Conservation (phyloP, 2,329 filamentous ascomycete species). For the Monosporascus sp. region DNA sequence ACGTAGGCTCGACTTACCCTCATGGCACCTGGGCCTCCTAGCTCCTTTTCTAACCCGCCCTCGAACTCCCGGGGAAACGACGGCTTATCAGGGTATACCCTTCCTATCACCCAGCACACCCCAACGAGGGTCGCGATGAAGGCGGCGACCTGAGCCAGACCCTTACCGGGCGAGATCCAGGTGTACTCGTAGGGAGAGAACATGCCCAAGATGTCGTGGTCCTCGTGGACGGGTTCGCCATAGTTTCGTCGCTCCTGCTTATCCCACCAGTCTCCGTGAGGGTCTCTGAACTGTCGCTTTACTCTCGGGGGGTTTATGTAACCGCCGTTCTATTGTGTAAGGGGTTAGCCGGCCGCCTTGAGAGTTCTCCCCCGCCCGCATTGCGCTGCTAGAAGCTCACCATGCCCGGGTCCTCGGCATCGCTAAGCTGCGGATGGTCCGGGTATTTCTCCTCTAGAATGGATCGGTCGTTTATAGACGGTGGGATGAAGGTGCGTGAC, state of each 20-base stretch:
- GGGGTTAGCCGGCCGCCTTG: slow-evolving; percentile 12
- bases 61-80: slow-evolving; percentile 67
- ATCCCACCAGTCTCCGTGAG: slow-evolving; percentile 93
- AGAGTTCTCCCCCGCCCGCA: neutral
- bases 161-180: slow-evolving; percentile 68
- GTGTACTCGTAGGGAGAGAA: slow-evolving; percentile 89
- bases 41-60: slow-evolving; percentile 66
- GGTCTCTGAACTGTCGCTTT: slow-evolving; percentile 91
- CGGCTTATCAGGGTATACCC: slow-evolving; percentile 66
- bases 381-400: slow-evolving; percentile 36
- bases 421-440: slow-evolving; percentile 41
- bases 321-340: slow-evolving; percentile 63
- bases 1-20: slow-evolving; percentile 47
- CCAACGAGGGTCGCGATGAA: slow-evolving; percentile 61
- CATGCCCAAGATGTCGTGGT: slow-evolving; percentile 87
- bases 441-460: slow-evolving; percentile 49
- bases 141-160: slow-evolving; percentile 59
- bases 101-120: slow-evolving; percentile 62
- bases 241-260: slow-evolving; percentile 96
- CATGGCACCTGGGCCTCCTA: slow-evolving; percentile 64
- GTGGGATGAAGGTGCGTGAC: slow-evolving; percentile 53
- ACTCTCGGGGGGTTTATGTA: slow-evolving; percentile 73
- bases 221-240: slow-evolving; percentile 93
- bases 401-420: slow-evolving; percentile 62
- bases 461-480: slow-evolving; percentile 40